Percentiles rank a stretch among this genome's conserved stretches.
phyloP scores from a whole-genome alignment of 345 rosid genomes.

The Hypericum androsaemum region DNA sequence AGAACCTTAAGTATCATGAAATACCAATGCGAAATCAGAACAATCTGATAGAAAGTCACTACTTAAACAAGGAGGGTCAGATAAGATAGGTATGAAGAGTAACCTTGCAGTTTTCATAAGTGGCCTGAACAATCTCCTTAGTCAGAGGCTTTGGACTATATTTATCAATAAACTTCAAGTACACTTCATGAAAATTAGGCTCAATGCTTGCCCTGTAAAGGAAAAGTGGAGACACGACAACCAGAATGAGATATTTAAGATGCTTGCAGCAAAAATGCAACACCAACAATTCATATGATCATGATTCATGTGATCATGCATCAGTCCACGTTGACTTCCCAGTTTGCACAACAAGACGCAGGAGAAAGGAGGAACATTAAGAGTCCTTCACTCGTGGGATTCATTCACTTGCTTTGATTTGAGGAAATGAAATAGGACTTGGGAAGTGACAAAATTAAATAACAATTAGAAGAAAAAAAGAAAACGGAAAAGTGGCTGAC shows the following conservation, averaged over 20 bases:
- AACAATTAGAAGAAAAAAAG: not conserved
- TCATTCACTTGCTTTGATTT: too few species aligned
- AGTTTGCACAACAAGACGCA: too few species aligned
- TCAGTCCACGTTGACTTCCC: too few species aligned
- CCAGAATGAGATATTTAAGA: too few species aligned
- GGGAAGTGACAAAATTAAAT: not conserved
- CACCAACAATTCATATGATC: too few species aligned
- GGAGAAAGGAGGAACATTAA: too few species aligned
- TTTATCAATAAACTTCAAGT: conserved; percentile 92
- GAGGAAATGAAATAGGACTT: not conserved
- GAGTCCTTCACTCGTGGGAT: too few species aligned
- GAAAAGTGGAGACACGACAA: too few species aligned
- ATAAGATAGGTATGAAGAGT: not conserved
- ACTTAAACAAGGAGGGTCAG: too few species aligned
- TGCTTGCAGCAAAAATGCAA: too few species aligned
- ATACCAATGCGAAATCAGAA: not conserved
- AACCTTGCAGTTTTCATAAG: conserved; percentile 99
- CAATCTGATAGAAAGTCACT: not conserved
- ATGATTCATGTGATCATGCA: too few species aligned
- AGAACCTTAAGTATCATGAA: conserved; percentile 53
- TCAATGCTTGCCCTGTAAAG: conserved; percentile 89
- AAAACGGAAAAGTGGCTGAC: conserved; percentile 20
- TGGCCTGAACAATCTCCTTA: conserved; percentile 74
- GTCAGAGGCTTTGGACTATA: conserved; percentile 64
- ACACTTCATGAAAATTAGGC: conserved; percentile 91